These are phyloP conservation scores for Spathaspora girioi DNA, from an alignment of 805 yeast species.

Conservation along the genomic window DNA sequence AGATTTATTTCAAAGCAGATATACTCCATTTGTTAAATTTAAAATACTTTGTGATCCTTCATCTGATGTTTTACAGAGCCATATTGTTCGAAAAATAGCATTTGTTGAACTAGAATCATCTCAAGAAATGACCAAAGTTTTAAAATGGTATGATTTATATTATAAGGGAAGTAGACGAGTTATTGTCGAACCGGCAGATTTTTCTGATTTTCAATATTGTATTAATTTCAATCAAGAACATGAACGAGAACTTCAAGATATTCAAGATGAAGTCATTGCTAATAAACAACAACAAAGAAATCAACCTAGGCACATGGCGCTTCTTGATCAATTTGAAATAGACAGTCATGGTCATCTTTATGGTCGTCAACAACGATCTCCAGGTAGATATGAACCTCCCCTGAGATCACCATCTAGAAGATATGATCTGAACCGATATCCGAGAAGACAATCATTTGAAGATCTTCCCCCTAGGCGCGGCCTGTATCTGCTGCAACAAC, in stretches of 20 bases:
- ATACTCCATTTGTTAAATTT: constrained; percentile 53
- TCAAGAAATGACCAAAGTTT: constrained; percentile 52
- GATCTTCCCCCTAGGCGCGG: not conserved
- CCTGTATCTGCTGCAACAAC: not conserved
- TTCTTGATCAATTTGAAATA: constrained; percentile 8
- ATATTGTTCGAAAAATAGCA: constrained; percentile 51
- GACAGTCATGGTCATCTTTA: not conserved
- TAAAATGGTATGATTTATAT: constrained; percentile 61
- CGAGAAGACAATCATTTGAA: constrained; percentile 1
- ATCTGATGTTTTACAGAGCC: constrained; percentile 32
- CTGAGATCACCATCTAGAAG: not conserved
- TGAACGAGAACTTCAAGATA: constrained; percentile 23
- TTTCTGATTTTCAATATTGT: constrained; percentile 36
- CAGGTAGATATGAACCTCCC: not conserved
- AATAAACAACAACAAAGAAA: constrained; percentile 8
- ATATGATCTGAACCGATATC: constrained; percentile 6
- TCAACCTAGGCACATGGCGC: constrained; percentile 11
- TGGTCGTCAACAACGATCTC: not conserved
- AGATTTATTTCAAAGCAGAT: constrained; percentile 62
- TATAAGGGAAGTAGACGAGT: constrained; percentile 41
- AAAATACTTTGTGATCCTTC: constrained; percentile 57
- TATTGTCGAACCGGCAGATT: constrained; percentile 36
- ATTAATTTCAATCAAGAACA: constrained; percentile 37
- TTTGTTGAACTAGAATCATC: constrained; percentile 55
- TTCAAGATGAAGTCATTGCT: constrained; percentile 25